These are phyloP conservation scores for Fraxinus nigra DNA, from an alignment of 305 asterid species.

Conservation along the genomic window DNA sequence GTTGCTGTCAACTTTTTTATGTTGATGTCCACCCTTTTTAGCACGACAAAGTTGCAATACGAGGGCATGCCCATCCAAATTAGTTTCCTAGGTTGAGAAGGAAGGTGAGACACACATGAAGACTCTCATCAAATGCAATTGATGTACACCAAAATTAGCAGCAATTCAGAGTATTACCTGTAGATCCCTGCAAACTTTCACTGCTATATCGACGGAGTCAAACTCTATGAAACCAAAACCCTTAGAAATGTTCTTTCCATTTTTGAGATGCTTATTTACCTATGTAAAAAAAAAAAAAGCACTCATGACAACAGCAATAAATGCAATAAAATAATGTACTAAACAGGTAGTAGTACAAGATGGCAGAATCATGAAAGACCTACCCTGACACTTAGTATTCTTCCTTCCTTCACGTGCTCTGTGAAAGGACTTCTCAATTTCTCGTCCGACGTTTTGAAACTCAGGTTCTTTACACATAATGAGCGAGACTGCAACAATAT, in stretches of 20 bases:
- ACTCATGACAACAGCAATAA: slow-evolving; percentile 5
- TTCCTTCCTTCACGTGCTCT: slow-evolving; percentile 70
- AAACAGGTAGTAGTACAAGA: not conserved
- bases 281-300: slow-evolving; percentile 8
- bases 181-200: slow-evolving; percentile 63
- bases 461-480: slow-evolving; percentile 81
- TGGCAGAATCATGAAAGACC: not conserved
- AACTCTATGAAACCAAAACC: slow-evolving; percentile 94
- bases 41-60: slow-evolving; percentile 75
- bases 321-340: not conserved
- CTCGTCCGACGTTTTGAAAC: slow-evolving; percentile 79
- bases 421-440: slow-evolving; percentile 61
- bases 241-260: slow-evolving; percentile 82
- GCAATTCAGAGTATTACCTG: slow-evolving; percentile 43
- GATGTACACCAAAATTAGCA: not conserved
- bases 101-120: slow-evolving; percentile 10
- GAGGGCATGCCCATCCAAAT: slow-evolving; percentile 91
- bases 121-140: not conserved
- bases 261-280: slow-evolving; percentile 84
- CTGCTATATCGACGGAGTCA: slow-evolving; percentile 74
- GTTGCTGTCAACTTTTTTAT: slow-evolving; percentile 48
- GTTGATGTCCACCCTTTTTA: slow-evolving; percentile 50
- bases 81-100: slow-evolving; percentile 55
- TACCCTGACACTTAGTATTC: slow-evolving; percentile 81
- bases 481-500: slow-evolving; percentile 70